These are phyloP conservation scores for Candida saitoana DNA, from an alignment of 805 yeast species.

Conservation along the genomic window DNA sequence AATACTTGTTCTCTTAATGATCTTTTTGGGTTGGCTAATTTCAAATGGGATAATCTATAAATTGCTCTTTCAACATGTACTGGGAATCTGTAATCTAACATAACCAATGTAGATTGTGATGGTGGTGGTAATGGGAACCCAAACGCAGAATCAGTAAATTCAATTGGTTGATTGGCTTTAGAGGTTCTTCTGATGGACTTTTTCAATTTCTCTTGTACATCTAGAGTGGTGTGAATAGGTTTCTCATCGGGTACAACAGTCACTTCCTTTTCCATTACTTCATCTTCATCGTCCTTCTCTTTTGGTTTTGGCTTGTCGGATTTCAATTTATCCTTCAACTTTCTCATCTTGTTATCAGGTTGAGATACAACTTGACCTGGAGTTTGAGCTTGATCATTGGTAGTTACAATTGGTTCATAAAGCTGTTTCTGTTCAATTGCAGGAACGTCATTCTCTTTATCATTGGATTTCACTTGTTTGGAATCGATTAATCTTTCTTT, in stretches of 20 bases:
- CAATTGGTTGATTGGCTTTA: conserved; percentile 43
- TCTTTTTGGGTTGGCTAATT: conserved; percentile 89
- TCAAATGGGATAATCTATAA: conserved; percentile 86
- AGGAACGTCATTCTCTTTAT: background rate
- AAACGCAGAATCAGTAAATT: conserved; percentile 71
- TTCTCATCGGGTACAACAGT: conserved; percentile 17
- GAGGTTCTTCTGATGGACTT: conserved; percentile 40
- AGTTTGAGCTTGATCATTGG: background rate
- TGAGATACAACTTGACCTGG: background rate
- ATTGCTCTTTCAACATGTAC: conserved; percentile 95
- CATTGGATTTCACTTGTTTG: background rate
- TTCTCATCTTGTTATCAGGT: background rate
- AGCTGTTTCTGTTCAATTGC: background rate
- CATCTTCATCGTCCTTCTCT: conserved; percentile 4
- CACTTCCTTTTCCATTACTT: conserved; percentile 9
- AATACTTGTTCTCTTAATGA: conserved; percentile 90
- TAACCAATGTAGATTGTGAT: conserved; percentile 67
- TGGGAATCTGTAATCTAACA: conserved; percentile 85
- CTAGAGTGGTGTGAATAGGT: conserved; percentile 29
- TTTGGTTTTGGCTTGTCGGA: conserved; percentile 3
- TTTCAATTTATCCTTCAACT: conserved; percentile 6
- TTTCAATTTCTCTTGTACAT: conserved; percentile 41
- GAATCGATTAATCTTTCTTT: background rate
- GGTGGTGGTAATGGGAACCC: conserved; percentile 85
- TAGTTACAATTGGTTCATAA: background rate